Evolutionary conservation across 345 rosid species (phyloP).

Genomic region (Fremontodendron californicum): DNA sequence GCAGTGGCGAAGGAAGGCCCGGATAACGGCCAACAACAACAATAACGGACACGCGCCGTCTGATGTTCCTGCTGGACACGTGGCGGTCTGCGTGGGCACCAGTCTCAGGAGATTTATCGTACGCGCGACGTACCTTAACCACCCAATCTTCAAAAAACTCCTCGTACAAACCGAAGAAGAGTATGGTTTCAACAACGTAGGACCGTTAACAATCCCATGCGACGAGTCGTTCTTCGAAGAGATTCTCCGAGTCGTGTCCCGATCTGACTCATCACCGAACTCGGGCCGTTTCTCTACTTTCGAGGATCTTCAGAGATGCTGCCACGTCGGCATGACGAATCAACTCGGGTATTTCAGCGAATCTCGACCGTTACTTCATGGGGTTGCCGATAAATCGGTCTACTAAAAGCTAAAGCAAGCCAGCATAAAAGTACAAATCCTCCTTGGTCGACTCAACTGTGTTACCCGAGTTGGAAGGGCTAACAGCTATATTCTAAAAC

Average conservation of each 20-base stretch:
- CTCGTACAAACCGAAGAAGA: constrained; percentile 78
- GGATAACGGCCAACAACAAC: constrained; percentile 26
- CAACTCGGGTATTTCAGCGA: constrained; percentile 31
- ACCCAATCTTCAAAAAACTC: constrained; percentile 65
- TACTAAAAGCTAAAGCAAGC: constrained; percentile 6
- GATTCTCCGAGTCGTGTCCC: constrained; percentile 43
- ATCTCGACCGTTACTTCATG: constrained; percentile 64
- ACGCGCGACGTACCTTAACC: constrained; percentile 74
- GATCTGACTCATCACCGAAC: constrained; percentile 23
- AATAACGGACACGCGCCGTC: constrained; percentile 30
- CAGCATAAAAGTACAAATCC: neutral
- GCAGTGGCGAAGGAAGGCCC: constrained; percentile 71
- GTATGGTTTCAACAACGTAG: constrained; percentile 67
- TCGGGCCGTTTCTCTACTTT: constrained; percentile 24
- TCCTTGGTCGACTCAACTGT: constrained; percentile 24
- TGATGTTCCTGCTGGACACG: constrained; percentile 81
- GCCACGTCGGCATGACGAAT: constrained; percentile 40
- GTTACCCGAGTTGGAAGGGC: constrained; percentile 8
- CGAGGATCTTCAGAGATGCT: constrained; percentile 55
- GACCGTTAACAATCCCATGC: constrained; percentile 77
- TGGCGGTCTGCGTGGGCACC: constrained; percentile 69
- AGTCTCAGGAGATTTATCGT: constrained; percentile 56
- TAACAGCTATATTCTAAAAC: neutral
- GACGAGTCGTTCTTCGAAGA: constrained; percentile 81
- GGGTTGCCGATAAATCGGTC: constrained; percentile 34